These are phyloP conservation scores for Suhomyces anneliseae DNA, from an alignment of 1,139 yeast genomes.

Conservation along the genomic window DNA sequence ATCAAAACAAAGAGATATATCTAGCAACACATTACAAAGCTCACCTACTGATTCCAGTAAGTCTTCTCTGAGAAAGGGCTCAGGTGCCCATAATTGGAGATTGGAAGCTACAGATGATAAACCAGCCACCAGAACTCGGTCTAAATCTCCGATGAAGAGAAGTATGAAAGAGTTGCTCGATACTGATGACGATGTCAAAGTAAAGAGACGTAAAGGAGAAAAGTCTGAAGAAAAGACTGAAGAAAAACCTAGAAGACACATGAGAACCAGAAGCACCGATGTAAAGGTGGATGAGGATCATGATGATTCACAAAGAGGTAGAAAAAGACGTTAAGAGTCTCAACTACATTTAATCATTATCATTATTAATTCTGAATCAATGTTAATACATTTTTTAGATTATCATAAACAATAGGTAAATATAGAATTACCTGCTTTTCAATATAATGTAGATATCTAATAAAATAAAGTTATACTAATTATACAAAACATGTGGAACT, in stretches of 20 bases:
- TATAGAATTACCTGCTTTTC: no score
- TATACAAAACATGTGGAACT: no score
- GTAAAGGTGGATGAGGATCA: conserved; percentile 1
- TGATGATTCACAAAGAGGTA: conserved; percentile 3
- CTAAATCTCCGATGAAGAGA: conserved; percentile 44
- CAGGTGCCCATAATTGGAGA: conserved; percentile 10
- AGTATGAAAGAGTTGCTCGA: conserved; percentile 30
- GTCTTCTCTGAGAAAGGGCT: conserved; percentile 7
- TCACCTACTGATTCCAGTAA: conserved; percentile 4
- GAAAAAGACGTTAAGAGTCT: neutral
- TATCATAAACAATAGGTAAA: no score
- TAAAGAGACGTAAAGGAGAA: conserved; percentile 17
- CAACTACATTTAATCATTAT: neutral
- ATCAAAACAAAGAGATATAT: conserved; percentile 11
- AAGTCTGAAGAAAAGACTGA: neutral
- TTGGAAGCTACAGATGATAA: conserved; percentile 18
- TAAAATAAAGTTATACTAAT: no score
- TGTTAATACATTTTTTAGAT: no score
- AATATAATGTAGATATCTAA: no score
- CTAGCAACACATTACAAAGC: neutral
- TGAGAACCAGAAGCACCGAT: neutral
- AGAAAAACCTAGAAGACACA: neutral
- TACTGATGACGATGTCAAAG: conserved; percentile 6
- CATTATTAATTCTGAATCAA: neutral
- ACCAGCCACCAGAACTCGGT: conserved; percentile 43